Evolutionary conservation across 495 filamentous ascomycete species (phyloP).

Genomic region (Penicillium pulvis): DNA sequence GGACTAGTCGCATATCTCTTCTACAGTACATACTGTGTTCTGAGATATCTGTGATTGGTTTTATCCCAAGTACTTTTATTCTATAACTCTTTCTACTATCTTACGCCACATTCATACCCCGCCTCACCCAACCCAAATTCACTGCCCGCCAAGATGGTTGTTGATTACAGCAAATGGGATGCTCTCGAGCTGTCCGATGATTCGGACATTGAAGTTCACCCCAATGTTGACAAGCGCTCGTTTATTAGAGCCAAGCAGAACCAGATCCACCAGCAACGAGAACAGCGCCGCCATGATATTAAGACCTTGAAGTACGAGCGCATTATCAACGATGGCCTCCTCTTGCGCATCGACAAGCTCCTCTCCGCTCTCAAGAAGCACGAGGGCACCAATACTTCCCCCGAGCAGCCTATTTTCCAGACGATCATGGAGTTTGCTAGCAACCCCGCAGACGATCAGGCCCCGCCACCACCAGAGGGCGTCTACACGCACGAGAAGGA

Average conservation of each 20-base stretch:
- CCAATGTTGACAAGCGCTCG: conserved; percentile 97
- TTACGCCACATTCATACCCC: conserved; percentile 23
- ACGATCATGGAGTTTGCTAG: conserved; percentile 77
- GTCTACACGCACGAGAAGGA: conserved; percentile 74
- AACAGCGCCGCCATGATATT: conserved; percentile 83
- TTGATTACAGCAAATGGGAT: conserved; percentile 98
- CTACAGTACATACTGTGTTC: neutral
- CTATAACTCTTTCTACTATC: neutral
- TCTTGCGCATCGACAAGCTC: conserved; percentile 78
- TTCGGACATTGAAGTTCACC: conserved; percentile 97
- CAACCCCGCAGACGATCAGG: conserved; percentile 72
- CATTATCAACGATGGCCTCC: conserved; percentile 86
- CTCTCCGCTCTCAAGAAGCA: conserved; percentile 69
- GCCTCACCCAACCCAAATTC: conserved; percentile 22
- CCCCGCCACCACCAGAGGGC: conserved; percentile 70
- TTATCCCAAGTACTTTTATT: neutral
- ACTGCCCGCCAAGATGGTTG: conserved; percentile 64
- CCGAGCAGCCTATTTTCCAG: conserved; percentile 83
- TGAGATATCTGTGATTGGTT: neutral
- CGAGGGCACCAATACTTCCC: conserved; percentile 66
- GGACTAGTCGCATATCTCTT: neutral
- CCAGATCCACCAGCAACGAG: conserved; percentile 89
- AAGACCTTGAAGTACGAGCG: conserved; percentile 90
- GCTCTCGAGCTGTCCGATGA: conserved; percentile 95
- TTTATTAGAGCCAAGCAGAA: conserved; percentile 98